Base-by-base conservation (phyloP, 257 asterid species). In the Penstemon eatonii region DNA sequence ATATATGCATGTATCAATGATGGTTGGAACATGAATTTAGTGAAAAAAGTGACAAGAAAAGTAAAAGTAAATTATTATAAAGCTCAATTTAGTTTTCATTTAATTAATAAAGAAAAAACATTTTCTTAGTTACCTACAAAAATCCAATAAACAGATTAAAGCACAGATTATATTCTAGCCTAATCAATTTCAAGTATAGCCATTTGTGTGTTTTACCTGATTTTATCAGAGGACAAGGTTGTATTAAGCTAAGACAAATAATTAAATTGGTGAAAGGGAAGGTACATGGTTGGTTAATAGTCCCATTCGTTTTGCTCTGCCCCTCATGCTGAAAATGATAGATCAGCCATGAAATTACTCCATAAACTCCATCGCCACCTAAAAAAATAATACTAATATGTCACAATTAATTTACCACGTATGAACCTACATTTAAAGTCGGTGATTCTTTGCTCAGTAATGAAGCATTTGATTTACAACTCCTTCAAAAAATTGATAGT, bases 241-340 rank as follows among this genome's bases (percentile, higher is more conserved):
- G 41, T n/a, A 4, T 7, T 19, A 42, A 37, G 60, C 54, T 37
- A 38, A 50, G 15, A 44, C 19, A 54, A 53, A 52, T 45, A 15
- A 15, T 15, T 15, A 53, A 78, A 58, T 69, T 47, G 6, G 78
- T 71, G 73, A 79, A 71, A 63, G 52, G 1, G 73, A 79, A 68
- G 76, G 63, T 67, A 66, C 49, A 52, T 68, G 39, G 69, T 75
- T 65, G 76, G 77, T 78, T 78, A 75, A 63, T 75, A 8, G 75
- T 81, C 80, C 47, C 70, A 66, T 67, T 78, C 80, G 51, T 72
- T 65, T 79, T 76, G 78, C 70, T 68, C 33, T 25, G 64, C 18
- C 57, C 69, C 76, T 73, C 68, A 40, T 52, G 57, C 67, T 60
- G 81, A 82, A 68, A 71, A 75, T 52, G 87, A 82, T 65, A 43